A percentile compares a stretch with the other conserved stretches of the same genome.
Evolutionary conservation across 1,139 yeast genomes (phyloP).

Genomic region (Scheffersomyces quercinus): DNA sequence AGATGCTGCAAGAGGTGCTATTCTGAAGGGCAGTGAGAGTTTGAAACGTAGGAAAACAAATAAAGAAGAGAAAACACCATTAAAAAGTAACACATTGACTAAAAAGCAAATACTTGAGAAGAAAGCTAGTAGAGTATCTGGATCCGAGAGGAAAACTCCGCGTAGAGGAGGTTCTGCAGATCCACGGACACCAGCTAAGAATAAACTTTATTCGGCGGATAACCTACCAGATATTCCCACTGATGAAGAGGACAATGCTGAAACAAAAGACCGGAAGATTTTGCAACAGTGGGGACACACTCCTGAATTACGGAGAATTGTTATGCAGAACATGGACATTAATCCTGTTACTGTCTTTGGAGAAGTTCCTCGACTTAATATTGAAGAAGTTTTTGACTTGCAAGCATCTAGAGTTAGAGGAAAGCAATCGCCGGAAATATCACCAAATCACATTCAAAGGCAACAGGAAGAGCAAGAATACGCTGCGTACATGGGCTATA

Average conservation of each 20-base stretch:
- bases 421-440: slow-evolving; percentile 53
- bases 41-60: slow-evolving; percentile 5
- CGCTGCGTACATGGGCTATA: slow-evolving; percentile 57
- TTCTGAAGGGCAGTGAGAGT: slow-evolving; percentile 7
- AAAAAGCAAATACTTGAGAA: slow-evolving; percentile 7
- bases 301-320: slow-evolving; percentile 54
- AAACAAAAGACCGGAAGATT: slow-evolving; percentile 38
- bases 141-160: slow-evolving; percentile 7
- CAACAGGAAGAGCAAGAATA: slow-evolving; percentile 50
- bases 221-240: slow-evolving; percentile 49
- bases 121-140: slow-evolving; percentile 9
- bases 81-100: slow-evolving; percentile 3
- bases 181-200: slow-evolving; percentile 11
- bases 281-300: slow-evolving; percentile 74
- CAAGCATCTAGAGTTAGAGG: slow-evolving; percentile 51
- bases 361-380: slow-evolving; percentile 65
- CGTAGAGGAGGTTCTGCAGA: slow-evolving; percentile 3
- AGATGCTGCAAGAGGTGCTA: slow-evolving; percentile 33
- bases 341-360: slow-evolving; percentile 82
- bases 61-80: slow-evolving; percentile 9
- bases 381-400: slow-evolving; percentile 66
- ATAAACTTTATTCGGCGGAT: slow-evolving; percentile 13
- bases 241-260: slow-evolving; percentile 61
- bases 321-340: slow-evolving; percentile 57
- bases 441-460: slow-evolving; percentile 26